Evolutionary conservation across 352 stramenopile genomes (phyloP), one percentile per base, ranked within the genome.

Genomic region (Phytophthora fragariae): DNA sequence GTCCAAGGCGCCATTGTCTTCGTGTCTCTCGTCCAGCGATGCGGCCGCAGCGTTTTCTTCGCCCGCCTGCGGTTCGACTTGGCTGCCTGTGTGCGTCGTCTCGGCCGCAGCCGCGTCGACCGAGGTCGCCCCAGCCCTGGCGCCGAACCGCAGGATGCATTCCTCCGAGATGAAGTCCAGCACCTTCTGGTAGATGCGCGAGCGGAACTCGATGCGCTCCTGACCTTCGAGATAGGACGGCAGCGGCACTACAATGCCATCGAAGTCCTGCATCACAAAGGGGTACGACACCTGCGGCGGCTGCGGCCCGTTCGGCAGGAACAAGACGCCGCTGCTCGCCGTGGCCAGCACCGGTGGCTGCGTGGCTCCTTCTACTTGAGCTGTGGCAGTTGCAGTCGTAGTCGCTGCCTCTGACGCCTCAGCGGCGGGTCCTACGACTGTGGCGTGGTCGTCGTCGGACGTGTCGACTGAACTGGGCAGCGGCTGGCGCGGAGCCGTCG

Each of bases 101-200:
- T 1, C 33, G 7, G 60, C 17, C 50, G 41, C 37, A 6, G 57
- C 21, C 10, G 37, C 50, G 27, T 58, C 61, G 37, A 52, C 39
- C 31, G 59, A 12, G 3, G 15, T 12, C 14, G 52, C 35, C 8
- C 9, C 64, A 6, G 58, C 53, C 31, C 72, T 78, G 53, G 71
- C 73, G 52, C 80, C 69, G 52, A 78, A 92, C 39, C 83, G 84
- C 5, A 77, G 74, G 56, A 94, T 86, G 64, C 84, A 94, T 61
- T 96, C 89, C 53, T 96, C 84, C 29, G 89, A 91, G 68, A 96
- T 93, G 50, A 92, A 93, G 66, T 93, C 85, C 35, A 94, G 56
- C 52, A 96, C 83, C 63, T 93, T 96, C 58, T 94, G 89, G 70
- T 93, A 91, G 47, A 95, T 86, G 5, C 89, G 85, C 50, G 86